Base-by-base conservation (phyloP, 2,329 filamentous ascomycete species). In the Lachnellula willkommii region DNA sequence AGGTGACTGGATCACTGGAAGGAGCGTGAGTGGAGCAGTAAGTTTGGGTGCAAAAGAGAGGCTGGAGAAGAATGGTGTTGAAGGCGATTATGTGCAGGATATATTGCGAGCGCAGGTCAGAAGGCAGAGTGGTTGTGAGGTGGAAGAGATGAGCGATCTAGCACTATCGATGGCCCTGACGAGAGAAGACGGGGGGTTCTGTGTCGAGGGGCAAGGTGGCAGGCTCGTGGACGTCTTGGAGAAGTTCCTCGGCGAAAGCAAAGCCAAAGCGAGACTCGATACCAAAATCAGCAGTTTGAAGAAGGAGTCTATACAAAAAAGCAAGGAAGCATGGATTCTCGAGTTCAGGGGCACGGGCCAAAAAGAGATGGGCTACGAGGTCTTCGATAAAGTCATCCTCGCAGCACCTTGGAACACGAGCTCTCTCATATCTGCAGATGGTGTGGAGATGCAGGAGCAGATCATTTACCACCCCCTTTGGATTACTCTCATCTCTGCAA, bases 301-400 rank as follows among this genome's bases (percentile, higher is more conserved):
- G 45, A 28, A 49, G 35, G 39, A 52, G n/a, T 12, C 22, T 1
- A 15, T 47, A 5, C 24, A 36, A 26, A 51, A 52, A 11, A 45
- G 32, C 17, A 56, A 52, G 9, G 50, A 50, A n/a, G 37, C 28
- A 4, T 58, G 58, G 58, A 8, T 55, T 32, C 4, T 57, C 11
- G 40, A 56, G 4, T 20, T 47, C 35, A 3, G n/a, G 22, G n/a
- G 35, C 26, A 15, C 35, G 20, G 36, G 20, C 4, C 14, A 9
- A 7, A 22, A 45, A 7, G 46, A 36, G 8, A 2, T 35, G 5
- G 9, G 7, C 8, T 50, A 49, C 17, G 47, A 57, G 35, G 39
- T 35, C 6, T 63, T 59, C 17, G 58, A 63, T 36, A 50, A 59
- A 20, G 36, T 63, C 20, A 37, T 63, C 24, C 12, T 61, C 5